Evolutionary conservation across 495 filamentous ascomycete species (phyloP).

Genomic region (Xylaria cubensis): DNA sequence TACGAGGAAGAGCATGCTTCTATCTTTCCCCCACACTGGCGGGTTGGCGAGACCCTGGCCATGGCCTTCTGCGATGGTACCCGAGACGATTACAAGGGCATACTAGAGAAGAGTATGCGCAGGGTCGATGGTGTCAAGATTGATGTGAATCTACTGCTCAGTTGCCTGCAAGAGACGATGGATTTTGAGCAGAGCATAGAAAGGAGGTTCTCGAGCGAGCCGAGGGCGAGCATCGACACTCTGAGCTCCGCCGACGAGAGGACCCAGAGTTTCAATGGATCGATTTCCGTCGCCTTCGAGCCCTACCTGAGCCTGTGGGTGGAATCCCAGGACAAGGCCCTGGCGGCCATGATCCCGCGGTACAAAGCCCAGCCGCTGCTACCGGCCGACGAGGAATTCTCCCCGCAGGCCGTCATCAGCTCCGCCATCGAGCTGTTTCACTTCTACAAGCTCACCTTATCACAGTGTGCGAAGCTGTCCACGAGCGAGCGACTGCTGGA

Average conservation of each 20-base stretch:
- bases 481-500: slow-evolving; percentile 87
- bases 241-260: slow-evolving; percentile 81
- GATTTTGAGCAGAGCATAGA: slow-evolving; percentile 96
- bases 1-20: slow-evolving; percentile 92
- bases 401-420: slow-evolving; percentile 83
- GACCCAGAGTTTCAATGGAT: slow-evolving; percentile 80
- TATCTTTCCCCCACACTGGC: slow-evolving; percentile 89
- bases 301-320: slow-evolving; percentile 98
- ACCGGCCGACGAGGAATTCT: slow-evolving; percentile 88
- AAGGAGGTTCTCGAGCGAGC: slow-evolving; percentile 75
- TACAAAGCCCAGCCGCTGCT: slow-evolving; percentile 86
- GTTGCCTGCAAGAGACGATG: slow-evolving; percentile 93
- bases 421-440: slow-evolving; percentile 97
- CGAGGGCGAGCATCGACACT: slow-evolving; percentile 90
- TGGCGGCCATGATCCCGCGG: slow-evolving; percentile 84
- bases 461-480: slow-evolving; percentile 95
- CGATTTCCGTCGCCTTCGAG: slow-evolving; percentile 96
- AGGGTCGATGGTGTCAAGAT: slow-evolving; percentile 77
- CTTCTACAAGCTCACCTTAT: slow-evolving; percentile 88
- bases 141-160: slow-evolving; percentile 90
- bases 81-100: slow-evolving; percentile 91
- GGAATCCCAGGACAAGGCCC: slow-evolving; percentile 90
- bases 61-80: slow-evolving; percentile 95
- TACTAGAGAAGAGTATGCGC: slow-evolving; percentile 85
- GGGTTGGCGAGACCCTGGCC: slow-evolving; percentile 87